Evolutionary conservation across 805 yeast species (phyloP).

Genomic region (Sugiyamaella smithiae): DNA sequence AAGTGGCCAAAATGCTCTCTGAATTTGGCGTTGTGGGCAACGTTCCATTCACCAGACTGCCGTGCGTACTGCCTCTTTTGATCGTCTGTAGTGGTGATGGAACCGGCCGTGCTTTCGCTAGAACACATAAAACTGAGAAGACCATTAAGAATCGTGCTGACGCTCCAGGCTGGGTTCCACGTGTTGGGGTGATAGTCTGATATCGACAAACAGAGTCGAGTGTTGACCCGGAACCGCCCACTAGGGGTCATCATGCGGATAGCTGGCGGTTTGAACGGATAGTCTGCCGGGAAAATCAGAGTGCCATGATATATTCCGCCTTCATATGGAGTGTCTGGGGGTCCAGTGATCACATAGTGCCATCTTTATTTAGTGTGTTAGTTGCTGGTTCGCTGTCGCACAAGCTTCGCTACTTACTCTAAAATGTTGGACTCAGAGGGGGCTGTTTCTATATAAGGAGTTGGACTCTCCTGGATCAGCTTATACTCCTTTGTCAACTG

Average conservation of each 20-base stretch:
- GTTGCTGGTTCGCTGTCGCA: background rate
- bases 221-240: slow-evolving; percentile 67
- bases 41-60: slow-evolving; percentile 62
- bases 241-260: slow-evolving; percentile 82
- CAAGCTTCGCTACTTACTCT: slow-evolving; percentile 40
- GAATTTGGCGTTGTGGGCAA: slow-evolving; percentile 61
- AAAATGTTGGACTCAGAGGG: slow-evolving; percentile 85
- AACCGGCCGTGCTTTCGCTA: slow-evolving; percentile 79
- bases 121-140: slow-evolving; percentile 90
- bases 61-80: slow-evolving; percentile 48
- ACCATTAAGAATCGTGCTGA: slow-evolving; percentile 82
- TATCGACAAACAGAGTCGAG: slow-evolving; percentile 84
- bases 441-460: slow-evolving; percentile 78
- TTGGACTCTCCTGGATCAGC: slow-evolving; percentile 70
- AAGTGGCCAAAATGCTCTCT: slow-evolving; percentile 53
- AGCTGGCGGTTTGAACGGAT: slow-evolving; percentile 88
- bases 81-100: slow-evolving; percentile 58
- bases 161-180: slow-evolving; percentile 98
- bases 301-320: slow-evolving; percentile 89
- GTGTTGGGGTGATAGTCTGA: slow-evolving; percentile 91
- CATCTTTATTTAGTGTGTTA: slow-evolving; percentile 40
- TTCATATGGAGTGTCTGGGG: slow-evolving; percentile 82
- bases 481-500: slow-evolving; percentile 76
- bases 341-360: slow-evolving; percentile 92
- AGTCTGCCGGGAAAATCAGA: slow-evolving; percentile 76